Percentiles rank a stretch among this genome's conserved stretches.
Evolutionary conservation across 2,329 filamentous ascomycete species (phyloP).

Genomic region (Albophoma yamanashiensis): DNA sequence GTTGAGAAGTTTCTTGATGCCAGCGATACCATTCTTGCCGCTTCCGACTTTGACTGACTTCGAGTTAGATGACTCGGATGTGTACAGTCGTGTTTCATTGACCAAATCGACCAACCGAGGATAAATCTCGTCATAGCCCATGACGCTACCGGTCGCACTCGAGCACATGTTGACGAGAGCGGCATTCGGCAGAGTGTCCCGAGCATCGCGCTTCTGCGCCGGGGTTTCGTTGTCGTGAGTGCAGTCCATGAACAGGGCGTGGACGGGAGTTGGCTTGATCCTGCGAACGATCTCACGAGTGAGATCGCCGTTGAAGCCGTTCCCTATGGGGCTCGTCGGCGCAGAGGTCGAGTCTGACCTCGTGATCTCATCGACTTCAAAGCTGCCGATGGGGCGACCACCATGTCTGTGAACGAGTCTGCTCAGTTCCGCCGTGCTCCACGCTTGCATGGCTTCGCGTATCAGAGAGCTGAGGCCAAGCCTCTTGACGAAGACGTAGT

Average conservation of each 20-base stretch:
- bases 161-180: constrained; percentile 94
- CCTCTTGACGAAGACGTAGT: constrained; percentile 90
- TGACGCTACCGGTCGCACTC: constrained; percentile 88
- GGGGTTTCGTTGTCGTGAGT: constrained; percentile 98
- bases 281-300: constrained; percentile 60
- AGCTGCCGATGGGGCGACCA: constrained; percentile 90
- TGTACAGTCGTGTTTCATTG: constrained; percentile 75
- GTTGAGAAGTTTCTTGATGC: constrained; percentile 86
- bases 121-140: constrained; percentile 97
- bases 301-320: constrained; percentile 20
- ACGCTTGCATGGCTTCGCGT: constrained; percentile 95
- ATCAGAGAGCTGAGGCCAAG: constrained; percentile 87
- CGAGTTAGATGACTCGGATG: constrained; percentile 58
- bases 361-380: constrained; percentile 82
- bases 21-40: constrained; percentile 75
- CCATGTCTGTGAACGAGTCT: constrained; percentile 88
- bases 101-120: constrained; percentile 89
- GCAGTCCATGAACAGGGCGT: constrained; percentile 97
- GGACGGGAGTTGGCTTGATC: constrained; percentile 80
- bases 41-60: constrained; percentile 52
- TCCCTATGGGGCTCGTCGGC: constrained; percentile 18
- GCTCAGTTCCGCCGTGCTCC: constrained; percentile 89
- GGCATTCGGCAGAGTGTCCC: constrained; percentile 88
- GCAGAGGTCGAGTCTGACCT: constrained; percentile 38
- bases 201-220: constrained; percentile 86